Conservation (phyloP, 2,329 filamentous ascomycete species). For the Cryphonectria parasitica region DNA sequence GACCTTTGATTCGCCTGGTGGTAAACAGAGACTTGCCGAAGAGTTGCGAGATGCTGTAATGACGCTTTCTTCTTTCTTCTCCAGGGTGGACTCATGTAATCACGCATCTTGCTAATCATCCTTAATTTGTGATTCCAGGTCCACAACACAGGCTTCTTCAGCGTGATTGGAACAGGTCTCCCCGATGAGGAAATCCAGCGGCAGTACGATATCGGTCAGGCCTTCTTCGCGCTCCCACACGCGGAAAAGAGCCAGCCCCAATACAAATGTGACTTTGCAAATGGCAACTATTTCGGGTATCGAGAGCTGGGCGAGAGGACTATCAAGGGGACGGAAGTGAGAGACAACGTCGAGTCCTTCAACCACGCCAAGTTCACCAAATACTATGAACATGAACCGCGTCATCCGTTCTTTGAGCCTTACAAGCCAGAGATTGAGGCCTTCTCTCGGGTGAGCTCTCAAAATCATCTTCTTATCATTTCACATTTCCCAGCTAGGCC, state of each 20-base stretch:
- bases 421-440: slow-evolving; percentile 52
- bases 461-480: too few species aligned
- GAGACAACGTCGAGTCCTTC: slow-evolving; percentile 57
- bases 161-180: slow-evolving; percentile 58
- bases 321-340: slow-evolving; percentile 35
- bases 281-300: slow-evolving; percentile 49
- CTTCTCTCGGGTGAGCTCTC: slow-evolving; percentile 46
- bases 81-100: neutral
- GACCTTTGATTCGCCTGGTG: slow-evolving; percentile 52
- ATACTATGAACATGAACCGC: slow-evolving; percentile 42
- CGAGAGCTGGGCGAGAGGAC: slow-evolving; percentile 43
- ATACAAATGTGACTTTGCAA: slow-evolving; percentile 47
- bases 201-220: slow-evolving; percentile 58
- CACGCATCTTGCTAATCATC: neutral
- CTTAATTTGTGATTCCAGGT: slow-evolving; percentile 29
- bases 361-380: slow-evolving; percentile 57
- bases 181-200: slow-evolving; percentile 54
- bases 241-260: slow-evolving; percentile 52
- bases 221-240: slow-evolving; percentile 54
- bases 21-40: slow-evolving; percentile 54
- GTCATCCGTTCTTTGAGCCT: slow-evolving; percentile 42
- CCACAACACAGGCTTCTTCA: slow-evolving; percentile 52
- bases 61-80: neutral
- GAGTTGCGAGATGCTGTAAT: slow-evolving; percentile 55
- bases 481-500: too few species aligned